Base-by-base conservation (phyloP, 2,329 filamentous ascomycete genomes). In the Periconia sp. region DNA sequence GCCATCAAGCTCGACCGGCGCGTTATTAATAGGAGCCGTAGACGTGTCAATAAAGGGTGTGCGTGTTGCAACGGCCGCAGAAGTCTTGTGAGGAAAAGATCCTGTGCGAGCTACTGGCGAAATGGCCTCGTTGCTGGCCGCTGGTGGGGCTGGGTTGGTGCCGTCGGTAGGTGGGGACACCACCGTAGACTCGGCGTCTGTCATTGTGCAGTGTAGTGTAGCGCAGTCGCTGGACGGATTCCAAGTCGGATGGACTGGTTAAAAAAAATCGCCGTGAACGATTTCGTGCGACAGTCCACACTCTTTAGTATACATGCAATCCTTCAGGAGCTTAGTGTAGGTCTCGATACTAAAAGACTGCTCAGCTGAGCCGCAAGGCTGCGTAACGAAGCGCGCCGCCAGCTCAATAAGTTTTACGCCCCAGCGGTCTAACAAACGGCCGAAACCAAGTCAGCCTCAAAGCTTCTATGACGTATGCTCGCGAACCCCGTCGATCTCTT, bases 1-100 rank as follows among this genome's bases (percentile, higher is more conserved):
- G 22, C 68, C 66, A 38, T 77, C 74, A 4, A 78, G 51, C 54
- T 78, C 75, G 4, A 75, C 66, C 0, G 74, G 73, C 31, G 63
- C 59, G 9, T 57, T 52, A 48, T 78, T 77, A 52, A 77, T 71
- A 4, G 73, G 60, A 0, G 69, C 70, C 2, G 68, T 65, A 4
- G 56, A 59, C 1, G 69, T 65, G 4, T 69, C 65, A 48, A 76
- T 68, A 26, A 66, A 60, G 0, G 67, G 61, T 5, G 61, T 62
- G 16, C 56, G 50, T 6, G 66, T 48, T 13, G 55, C 28, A 9
- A 55, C 57, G 5, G 58, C 45, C 2, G 52, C 37, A 4, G 51
- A 54, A 0, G 64, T 63, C n/a, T 61, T 59, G 43, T 66, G 58
- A 4, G 58, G 48, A 29, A 67, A 67, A 3, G 54, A 48, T n/a